phyloP scores from a whole-genome alignment of 2,329 filamentous ascomycete species.

The Berkeleyomyces basicola region DNA sequence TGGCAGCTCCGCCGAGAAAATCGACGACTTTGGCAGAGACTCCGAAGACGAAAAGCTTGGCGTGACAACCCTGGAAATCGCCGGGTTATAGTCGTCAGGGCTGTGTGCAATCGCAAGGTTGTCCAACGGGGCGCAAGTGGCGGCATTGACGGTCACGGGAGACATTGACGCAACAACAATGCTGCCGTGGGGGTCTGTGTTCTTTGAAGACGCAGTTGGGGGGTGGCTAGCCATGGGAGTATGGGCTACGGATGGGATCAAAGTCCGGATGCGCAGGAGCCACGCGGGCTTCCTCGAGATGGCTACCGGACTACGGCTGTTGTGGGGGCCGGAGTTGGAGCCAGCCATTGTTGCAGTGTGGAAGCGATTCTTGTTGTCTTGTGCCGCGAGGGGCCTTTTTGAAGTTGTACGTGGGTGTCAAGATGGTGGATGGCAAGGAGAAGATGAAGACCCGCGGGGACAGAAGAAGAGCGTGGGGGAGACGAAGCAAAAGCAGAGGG shows the following conservation, averaged over 20 bases:
- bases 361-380: neutral
- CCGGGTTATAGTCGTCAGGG: no score
- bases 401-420: neutral
- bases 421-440: neutral
- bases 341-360: neutral
- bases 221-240: no score
- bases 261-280: slow-evolving; percentile 13
- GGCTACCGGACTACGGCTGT: neutral
- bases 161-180: no score
- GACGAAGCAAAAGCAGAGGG: no score
- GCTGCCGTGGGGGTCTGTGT: no score
- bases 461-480: no score
- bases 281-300: neutral
- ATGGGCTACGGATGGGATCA: slow-evolving; percentile 1
- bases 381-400: neutral
- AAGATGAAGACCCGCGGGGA: no score
- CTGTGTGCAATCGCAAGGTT: no score
- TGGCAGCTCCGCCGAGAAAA: neutral
- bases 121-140: no score
- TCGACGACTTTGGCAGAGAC: neutral
- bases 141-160: no score
- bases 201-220: no score
- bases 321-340: neutral
- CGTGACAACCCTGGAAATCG: neutral
- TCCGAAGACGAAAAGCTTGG: neutral